Evolutionary conservation across 257 asterid species (phyloP), one percentile per base, ranked within the genome.

Genomic region (Solanum chmielewskii): DNA sequence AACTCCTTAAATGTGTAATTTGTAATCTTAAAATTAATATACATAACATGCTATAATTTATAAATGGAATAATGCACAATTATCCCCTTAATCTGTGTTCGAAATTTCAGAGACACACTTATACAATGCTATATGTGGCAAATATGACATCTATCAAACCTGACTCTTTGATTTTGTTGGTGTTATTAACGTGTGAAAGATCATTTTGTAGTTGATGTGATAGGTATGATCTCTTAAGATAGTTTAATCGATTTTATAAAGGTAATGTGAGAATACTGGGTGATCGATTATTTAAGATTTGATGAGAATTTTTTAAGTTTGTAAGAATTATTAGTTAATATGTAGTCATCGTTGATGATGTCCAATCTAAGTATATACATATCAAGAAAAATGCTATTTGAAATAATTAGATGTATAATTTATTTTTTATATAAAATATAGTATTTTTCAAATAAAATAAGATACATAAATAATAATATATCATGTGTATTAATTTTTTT

Each of bases 11-110:
- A 39, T 39, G 41, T 0, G 2, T 39, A 39, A 39, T 39, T 39
- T 39, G 41, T 39, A 39, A 39, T 39, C 41, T 39, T 39, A 39
- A 39, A 39, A 39, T 7, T 39, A 1, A 39, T 0, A 39, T 39
- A 39, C 41, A 39, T 39, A 39, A 39, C 9, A 39, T 39, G 41
- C 2, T 39, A 39, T 39, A 39, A 35, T 35, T 35, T 5, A 33
- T 33, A 33, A 33, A 33, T 4, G 1, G 0, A 0, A 33, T 33
- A 33, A 33, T 33, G 35, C 35, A 33, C 1, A 33, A 33, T 0
- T 33, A 33, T 1, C 0, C 0, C 35, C 35, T 33, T 0, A 33
- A 33, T 33, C 1, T 33, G 0, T 33, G 35, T 33, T 0, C 5
- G 35, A 3, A 33, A 33, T 33, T 1, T 33, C 5, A 33, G 5